These are phyloP conservation scores for Pleoardoris graminearum DNA, from an alignment of 2,329 filamentous ascomycete genomes.

Conservation along the genomic window DNA sequence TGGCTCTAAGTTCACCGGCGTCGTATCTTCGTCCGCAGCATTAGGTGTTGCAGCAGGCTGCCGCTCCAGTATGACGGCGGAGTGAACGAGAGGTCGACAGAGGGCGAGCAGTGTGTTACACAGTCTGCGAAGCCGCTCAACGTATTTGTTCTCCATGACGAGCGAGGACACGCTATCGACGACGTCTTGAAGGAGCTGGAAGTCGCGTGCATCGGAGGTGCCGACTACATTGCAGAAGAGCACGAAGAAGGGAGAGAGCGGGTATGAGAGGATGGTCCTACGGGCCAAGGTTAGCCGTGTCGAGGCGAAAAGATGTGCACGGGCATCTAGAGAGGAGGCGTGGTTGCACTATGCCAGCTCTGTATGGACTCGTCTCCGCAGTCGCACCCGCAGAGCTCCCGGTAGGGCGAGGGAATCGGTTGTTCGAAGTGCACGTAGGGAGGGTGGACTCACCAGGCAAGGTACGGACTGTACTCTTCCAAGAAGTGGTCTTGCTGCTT, in stretches of 20 bases:
- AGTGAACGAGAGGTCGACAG: conserved; percentile 34
- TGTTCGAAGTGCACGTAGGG: too few species aligned
- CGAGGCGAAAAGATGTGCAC: too few species aligned
- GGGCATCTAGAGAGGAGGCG: too few species aligned
- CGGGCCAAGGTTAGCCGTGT: conserved; percentile 17
- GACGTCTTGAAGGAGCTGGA: conserved; percentile 36
- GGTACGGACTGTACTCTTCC: conserved; percentile 36
- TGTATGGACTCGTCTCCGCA: too few species aligned
- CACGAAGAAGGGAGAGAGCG: conserved; percentile 41
- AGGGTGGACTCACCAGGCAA: conserved; percentile 27
- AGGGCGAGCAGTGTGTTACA: conserved; percentile 35
- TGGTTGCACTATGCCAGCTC: too few species aligned
- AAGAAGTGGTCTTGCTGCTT: conserved; percentile 33
- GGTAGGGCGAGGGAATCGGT: too few species aligned
- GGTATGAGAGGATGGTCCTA: conserved; percentile 42
- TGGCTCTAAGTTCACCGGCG: neutral
- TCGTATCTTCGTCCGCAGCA: neutral
- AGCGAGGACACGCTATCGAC: conserved; percentile 32
- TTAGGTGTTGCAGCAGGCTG: neutral
- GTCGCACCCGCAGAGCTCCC: too few species aligned
- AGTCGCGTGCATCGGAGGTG: conserved; percentile 35
- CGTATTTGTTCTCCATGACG: conserved; percentile 35
- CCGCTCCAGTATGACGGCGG: neutral
- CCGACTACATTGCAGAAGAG: conserved; percentile 45
- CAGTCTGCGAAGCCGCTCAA: conserved; percentile 32